A percentile compares a stretch with the other conserved stretches of the same genome.
Evolutionary conservation across 495 filamentous ascomycete genomes (phyloP).

Genomic region (Choiromyces venosus): DNA sequence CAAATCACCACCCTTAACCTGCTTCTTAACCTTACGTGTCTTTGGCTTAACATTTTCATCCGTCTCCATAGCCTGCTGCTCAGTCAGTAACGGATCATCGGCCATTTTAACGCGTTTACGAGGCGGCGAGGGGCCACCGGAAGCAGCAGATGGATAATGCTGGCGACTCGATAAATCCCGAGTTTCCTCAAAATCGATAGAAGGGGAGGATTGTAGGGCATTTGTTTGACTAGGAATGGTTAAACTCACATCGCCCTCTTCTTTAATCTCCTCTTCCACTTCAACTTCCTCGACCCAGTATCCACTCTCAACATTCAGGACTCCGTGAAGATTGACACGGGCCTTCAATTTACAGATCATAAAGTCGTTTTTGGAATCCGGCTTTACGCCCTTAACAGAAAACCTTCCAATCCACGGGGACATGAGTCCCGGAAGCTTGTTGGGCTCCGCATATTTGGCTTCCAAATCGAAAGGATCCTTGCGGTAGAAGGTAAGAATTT

Average conservation of each 20-base stretch:
- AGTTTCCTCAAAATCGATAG: background rate
- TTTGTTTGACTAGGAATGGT: constrained; percentile 4
- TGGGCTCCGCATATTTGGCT: constrained; percentile 83
- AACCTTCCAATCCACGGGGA: constrained; percentile 95
- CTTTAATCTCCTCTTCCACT: constrained; percentile 84
- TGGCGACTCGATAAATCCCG: constrained; percentile 4
- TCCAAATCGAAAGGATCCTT: constrained; percentile 97
- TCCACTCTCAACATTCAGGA: constrained; percentile 92
- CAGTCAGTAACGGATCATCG: constrained; percentile 14
- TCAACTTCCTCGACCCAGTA: constrained; percentile 99
- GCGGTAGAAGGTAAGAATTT: constrained; percentile 99
- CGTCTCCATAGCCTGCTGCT: constrained; percentile 81
- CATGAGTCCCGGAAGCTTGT: constrained; percentile 81
- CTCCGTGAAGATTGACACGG: constrained; percentile 90
- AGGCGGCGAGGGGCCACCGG: background rate
- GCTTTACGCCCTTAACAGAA: constrained; percentile 84
- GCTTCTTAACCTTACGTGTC: constrained; percentile 97
- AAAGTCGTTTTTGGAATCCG: constrained; percentile 81
- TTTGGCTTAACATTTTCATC: constrained; percentile 71
- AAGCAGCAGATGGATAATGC: constrained; percentile 12
- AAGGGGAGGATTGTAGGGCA: background rate
- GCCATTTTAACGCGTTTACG: constrained; percentile 15
- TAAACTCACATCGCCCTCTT: constrained; percentile 55
- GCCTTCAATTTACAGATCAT: constrained; percentile 99
- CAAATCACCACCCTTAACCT: constrained; percentile 94